phyloP scores from a whole-genome alignment of 768 basidiomycete genomes.

The Boletus reticuloceps region DNA sequence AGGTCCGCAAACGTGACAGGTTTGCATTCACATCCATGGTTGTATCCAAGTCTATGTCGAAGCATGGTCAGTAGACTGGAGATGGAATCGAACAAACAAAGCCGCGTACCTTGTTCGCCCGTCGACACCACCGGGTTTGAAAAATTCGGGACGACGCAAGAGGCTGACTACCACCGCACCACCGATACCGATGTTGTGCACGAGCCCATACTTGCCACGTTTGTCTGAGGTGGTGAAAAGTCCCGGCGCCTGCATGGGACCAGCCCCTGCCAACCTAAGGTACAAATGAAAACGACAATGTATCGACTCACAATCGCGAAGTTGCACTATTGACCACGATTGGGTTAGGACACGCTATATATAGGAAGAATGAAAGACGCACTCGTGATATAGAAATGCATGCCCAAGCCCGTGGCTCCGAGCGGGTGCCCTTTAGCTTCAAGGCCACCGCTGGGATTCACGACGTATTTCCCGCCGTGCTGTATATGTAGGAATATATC shows the following conservation, averaged over 20 bases:
- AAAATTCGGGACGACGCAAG: constrained; percentile 77
- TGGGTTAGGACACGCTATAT: background rate
- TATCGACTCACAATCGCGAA: constrained; percentile 56
- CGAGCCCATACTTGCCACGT: constrained; percentile 75
- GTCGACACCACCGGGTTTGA: constrained; percentile 58
- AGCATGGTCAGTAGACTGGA: background rate
- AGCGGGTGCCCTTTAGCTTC: constrained; percentile 90
- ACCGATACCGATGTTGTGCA: constrained; percentile 83
- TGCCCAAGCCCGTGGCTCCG: constrained; percentile 78
- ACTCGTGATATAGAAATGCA: constrained; percentile 88
- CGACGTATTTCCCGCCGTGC: constrained; percentile 83
- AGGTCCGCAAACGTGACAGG: constrained; percentile 62
- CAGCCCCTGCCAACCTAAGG: constrained; percentile 54
- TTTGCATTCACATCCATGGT: constrained; percentile 69
- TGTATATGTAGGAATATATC: constrained; percentile 21
- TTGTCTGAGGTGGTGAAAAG: constrained; percentile 60
- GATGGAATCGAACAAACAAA: background rate
- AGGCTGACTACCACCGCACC: constrained; percentile 77
- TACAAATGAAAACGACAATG: background rate
- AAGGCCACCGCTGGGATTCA: constrained; percentile 83
- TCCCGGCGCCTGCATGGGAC: constrained; percentile 78
- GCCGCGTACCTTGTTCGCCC: constrained; percentile 58
- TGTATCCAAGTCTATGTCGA: constrained; percentile 65
- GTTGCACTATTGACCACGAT: constrained; percentile 53
- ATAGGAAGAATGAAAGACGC: constrained; percentile 20